phyloP scores from a whole-genome alignment of 2,329 filamentous ascomycete genomes.

The Fusarium nisikadoi region DNA sequence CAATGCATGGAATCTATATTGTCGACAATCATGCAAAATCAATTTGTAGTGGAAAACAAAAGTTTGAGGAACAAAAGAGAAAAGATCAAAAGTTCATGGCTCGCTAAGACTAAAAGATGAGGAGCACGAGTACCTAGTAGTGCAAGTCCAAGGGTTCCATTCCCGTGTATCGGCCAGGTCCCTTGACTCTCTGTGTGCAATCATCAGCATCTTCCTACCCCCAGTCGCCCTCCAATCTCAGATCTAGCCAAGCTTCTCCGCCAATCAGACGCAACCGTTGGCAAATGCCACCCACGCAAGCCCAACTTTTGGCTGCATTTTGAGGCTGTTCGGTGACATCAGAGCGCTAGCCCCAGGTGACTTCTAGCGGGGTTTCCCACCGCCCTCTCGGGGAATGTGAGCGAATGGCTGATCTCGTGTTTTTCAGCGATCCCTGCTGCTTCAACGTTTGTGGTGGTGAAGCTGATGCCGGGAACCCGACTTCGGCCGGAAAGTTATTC shows the following conservation, averaged over 20 bases:
- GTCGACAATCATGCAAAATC: slow-evolving; percentile 1
- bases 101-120: slow-evolving; percentile 27
- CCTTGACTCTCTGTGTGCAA: slow-evolving; percentile 29
- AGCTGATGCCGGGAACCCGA: slow-evolving; percentile 28
- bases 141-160: slow-evolving; percentile 30
- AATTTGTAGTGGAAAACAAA: neutral
- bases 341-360: slow-evolving; percentile 26
- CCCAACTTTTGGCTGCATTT: slow-evolving; percentile 3
- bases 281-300: slow-evolving; percentile 16
- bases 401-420: slow-evolving; percentile 34
- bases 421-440: slow-evolving; percentile 36
- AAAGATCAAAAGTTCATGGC: slow-evolving; percentile 10
- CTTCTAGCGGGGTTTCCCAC: slow-evolving; percentile 13
- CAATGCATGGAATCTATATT: slow-evolving; percentile 24
- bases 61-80: neutral
- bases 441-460: slow-evolving; percentile 2
- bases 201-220: slow-evolving; percentile 35
- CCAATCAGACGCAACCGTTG: slow-evolving; percentile 28
- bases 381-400: slow-evolving; percentile 15
- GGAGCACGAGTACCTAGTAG: slow-evolving; percentile 4
- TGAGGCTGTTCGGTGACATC: slow-evolving; percentile 32
- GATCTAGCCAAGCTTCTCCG: slow-evolving; percentile 15
- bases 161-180: slow-evolving; percentile 24
- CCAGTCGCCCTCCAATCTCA: slow-evolving; percentile 21
- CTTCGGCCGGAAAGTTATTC: slow-evolving; percentile 19